Evolutionary conservation across 2,329 filamentous ascomycete genomes (phyloP).

Genomic region (Cryphonectria nitschkei): DNA sequence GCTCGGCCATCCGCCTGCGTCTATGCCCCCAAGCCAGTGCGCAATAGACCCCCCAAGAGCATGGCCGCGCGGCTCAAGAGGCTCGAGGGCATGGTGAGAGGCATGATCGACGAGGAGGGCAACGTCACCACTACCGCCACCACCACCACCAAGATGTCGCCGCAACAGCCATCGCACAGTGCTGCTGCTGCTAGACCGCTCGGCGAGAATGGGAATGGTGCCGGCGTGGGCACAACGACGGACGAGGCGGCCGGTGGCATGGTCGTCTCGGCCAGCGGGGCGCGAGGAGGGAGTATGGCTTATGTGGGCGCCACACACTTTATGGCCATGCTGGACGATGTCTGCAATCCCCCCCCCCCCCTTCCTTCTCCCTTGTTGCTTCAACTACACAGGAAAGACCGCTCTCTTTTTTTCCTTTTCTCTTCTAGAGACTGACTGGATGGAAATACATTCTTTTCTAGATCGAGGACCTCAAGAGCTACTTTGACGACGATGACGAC

Average conservation of each 20-base stretch:
- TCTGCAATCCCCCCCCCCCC: constrained; percentile 33
- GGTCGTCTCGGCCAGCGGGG: constrained; percentile 46
- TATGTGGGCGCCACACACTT: constrained; percentile 65
- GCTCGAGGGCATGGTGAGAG: constrained; percentile 61
- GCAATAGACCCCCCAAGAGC: constrained; percentile 47
- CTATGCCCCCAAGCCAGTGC: constrained; percentile 53
- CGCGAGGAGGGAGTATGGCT: constrained; percentile 42
- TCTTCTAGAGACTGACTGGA: not conserved
- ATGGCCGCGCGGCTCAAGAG: constrained; percentile 59
- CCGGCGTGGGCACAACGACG: constrained; percentile 28
- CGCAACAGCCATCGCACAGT: not conserved
- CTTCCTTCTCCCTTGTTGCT: not conserved
- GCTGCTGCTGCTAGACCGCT: not conserved
- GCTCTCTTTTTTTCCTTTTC: not conserved
- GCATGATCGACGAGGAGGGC: constrained; percentile 52
- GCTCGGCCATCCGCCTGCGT: constrained; percentile 49
- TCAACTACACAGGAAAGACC: not conserved
- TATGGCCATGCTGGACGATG: constrained; percentile 63
- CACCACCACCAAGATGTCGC: not conserved
- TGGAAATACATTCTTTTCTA: constrained; percentile 33
- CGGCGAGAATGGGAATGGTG: constrained; percentile 9
- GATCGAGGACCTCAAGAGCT: constrained; percentile 63
- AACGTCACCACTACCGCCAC: constrained; percentile 7
- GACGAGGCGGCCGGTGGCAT: constrained; percentile 40
- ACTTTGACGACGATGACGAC: constrained; percentile 55